Conservation (phyloP, 306 rosid genomes). For the Fragaria vesca region DNA sequence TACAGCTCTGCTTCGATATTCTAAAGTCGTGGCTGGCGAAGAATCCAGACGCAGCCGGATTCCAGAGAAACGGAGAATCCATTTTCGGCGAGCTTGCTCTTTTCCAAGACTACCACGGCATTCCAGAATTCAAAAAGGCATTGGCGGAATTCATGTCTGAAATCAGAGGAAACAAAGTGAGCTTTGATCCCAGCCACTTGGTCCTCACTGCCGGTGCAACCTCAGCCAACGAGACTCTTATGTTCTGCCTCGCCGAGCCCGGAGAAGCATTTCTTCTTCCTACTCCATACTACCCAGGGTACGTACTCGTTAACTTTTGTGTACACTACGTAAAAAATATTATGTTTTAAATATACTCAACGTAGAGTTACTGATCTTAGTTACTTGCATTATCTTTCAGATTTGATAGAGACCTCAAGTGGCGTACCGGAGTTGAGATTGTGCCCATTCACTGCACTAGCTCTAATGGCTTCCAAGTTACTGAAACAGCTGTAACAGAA, state of each 20-base stretch:
- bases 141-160: conserved; percentile 79
- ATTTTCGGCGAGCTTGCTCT: conserved; percentile 89
- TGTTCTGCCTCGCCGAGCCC: conserved; percentile 69
- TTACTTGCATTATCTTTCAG: conserved; percentile 43
- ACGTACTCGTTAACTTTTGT: conserved; percentile 7
- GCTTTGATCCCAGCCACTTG: conserved; percentile 60
- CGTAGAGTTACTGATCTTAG: conserved; percentile 5
- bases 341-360: neutral
- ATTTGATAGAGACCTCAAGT: conserved; percentile 83
- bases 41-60: conserved; percentile 73
- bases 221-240: conserved; percentile 82
- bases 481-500: conserved; percentile 50
- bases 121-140: conserved; percentile 79
- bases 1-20: conserved; percentile 84
- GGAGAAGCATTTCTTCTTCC: conserved; percentile 87
- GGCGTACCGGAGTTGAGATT: conserved; percentile 77
- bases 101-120: conserved; percentile 93
- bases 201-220: conserved; percentile 86
- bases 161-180: conserved; percentile 66
- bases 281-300: conserved; percentile 93
- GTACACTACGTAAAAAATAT: neutral
- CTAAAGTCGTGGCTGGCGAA: conserved; percentile 71
- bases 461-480: conserved; percentile 67
- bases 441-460: conserved; percentile 83
- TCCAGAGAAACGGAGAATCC: conserved; percentile 73